Evolutionary conservation across 108 stramenopile genomes (phyloP), one percentile per base, ranked within the genome.

Genomic region (Aurantiochytrium sp.): DNA sequence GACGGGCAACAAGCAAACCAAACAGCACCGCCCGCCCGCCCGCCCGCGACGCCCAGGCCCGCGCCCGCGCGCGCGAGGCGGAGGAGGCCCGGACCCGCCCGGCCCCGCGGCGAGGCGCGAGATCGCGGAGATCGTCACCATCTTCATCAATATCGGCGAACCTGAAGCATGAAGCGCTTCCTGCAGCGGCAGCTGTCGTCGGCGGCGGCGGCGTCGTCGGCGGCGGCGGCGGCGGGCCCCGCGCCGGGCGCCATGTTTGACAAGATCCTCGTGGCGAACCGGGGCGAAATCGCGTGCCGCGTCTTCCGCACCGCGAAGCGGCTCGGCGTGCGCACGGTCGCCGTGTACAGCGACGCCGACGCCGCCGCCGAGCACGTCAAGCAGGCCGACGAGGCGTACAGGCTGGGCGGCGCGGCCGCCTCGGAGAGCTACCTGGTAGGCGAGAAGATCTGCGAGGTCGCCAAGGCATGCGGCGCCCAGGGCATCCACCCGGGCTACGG

Each of bases 401-500:
- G 93, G 86, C 94, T 98, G 69, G 98, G 98, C 15, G 93, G 95
- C 4, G 92, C 96, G 3, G 94, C 95, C 4, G 86, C 94, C 17
- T 85, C 88, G 41, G 90, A 94, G 55, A 93, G 92, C 55, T 97
- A 97, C 87, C 88, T 98, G 59, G 87, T 94, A 36, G 92, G 93
- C 21, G 90, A 96, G n/a, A 92, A 94, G 54, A 94, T 98, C 50
- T 85, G 95, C 48, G 88, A 94, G 12, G 96, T 55, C 22, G 39
- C 34, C 1, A 5, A 34, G 5, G 48, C 41, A 2, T 65, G 88
- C 81, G 81, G 95, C 3, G 95, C 95, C 4, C 92, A 96, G 90
- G 97, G 95, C 4, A 93, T 97, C 30, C 97, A 98, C 91, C 98
- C 98, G 3, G 97, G 97, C 41, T 98, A 96, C 90, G 96, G 96